These are phyloP conservation scores for Schizosaccharomyces japonicus DNA, from an alignment of 805 yeast species.

Conservation along the genomic window DNA sequence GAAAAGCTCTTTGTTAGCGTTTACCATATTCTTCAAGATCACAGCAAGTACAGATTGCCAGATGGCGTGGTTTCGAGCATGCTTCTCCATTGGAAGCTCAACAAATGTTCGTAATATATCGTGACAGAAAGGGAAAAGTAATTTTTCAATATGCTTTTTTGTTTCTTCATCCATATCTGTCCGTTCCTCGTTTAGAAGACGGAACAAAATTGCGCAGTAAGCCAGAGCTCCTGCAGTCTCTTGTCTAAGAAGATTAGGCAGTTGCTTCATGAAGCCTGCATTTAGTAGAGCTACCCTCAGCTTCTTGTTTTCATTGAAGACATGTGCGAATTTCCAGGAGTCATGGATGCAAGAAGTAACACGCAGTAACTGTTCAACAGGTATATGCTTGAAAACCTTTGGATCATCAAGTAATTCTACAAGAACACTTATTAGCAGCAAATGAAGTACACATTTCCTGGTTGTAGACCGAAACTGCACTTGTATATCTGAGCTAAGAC, in stretches of 20 bases:
- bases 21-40: background rate
- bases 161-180: background rate
- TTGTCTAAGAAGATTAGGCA: constrained; percentile 78
- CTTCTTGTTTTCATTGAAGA: constrained; percentile 71
- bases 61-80: background rate
- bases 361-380: constrained; percentile 36
- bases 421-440: constrained; percentile 65
- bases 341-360: constrained; percentile 36
- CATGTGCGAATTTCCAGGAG: constrained; percentile 63
- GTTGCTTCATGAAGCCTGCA: constrained; percentile 72
- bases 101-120: background rate
- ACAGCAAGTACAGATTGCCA: background rate
- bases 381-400: constrained; percentile 41
- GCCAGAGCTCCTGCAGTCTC: constrained; percentile 81
- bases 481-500: constrained; percentile 20
- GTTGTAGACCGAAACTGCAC: constrained; percentile 48
- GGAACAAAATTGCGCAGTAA: constrained; percentile 54
- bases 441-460: constrained; percentile 73
- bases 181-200: constrained; percentile 34
- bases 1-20: background rate
- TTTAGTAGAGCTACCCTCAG: constrained; percentile 73
- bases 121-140: background rate
- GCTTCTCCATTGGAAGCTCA: background rate
- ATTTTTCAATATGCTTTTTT: background rate
- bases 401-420: constrained; percentile 47